Evolutionary conservation across 345 rosid genomes (phyloP), one percentile per base, ranked within the genome.

Genomic region (Salix udensis): DNA sequence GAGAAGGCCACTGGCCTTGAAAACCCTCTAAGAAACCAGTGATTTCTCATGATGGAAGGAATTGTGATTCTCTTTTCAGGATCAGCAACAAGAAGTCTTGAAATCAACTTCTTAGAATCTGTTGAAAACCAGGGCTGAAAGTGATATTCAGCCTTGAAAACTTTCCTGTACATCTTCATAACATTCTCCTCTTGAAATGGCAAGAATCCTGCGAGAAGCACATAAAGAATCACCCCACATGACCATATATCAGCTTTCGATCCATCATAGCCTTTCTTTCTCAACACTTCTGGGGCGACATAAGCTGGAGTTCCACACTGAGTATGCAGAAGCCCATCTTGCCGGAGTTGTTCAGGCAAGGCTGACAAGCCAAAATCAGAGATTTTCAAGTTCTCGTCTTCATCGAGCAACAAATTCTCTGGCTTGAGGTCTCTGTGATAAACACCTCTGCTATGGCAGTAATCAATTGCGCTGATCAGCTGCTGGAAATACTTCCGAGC

Each of bases 21-120:
- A 65, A 91, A 86, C 1, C 89, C 91, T 46, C 85, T 88, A 2
- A 81, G 28, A 31, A 66, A 31, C 69, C 69, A 66, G 0, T 28
- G 69, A 66, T 18, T 31, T 66, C 40, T 30, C 69, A 66, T 66
- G 1, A 66, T 34, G 13, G 37, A 12, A 2, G 69, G 69, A 31
- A 66, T 31, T 34, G 69, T 36, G 40, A 66, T 28, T 31, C 69
- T 66, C 40, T 21, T 66, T 1, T 30, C 69, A 37, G 69, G 69
- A 31, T 66, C 69, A 66, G 40, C 69, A 19, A 66, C 69, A 3
- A 66, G 69, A 66, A 66, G 6, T 21, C 40, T 34, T 34, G 69
- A 66, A 16, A 66, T 66, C 69, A 66, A 66, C 12, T n/a, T 30
- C 69, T 7, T 66, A 0, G 69, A 23, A 31, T 66, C 69, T 34